Evolutionary conservation across 441 rosid species (phyloP).

Genomic region (Erodium trifolium): DNA sequence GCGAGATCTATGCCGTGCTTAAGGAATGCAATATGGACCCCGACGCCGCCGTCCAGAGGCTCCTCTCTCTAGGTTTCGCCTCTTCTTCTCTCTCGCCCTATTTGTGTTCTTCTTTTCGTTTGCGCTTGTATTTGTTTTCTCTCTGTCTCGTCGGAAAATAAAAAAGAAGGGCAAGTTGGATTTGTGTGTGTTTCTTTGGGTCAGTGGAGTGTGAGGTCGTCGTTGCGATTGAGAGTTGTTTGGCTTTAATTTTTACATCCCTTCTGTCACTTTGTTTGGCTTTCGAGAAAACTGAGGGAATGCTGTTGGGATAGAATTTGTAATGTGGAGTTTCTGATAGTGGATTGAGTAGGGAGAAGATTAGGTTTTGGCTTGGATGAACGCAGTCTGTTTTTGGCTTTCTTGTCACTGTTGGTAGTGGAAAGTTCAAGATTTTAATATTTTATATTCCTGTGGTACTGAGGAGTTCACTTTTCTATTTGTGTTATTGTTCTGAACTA

Average conservation of each 20-base stretch:
- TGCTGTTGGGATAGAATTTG: no score
- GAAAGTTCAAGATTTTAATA: neutral
- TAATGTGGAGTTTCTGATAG: neutral
- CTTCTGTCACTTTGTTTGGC: no score
- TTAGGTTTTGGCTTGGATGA: neutral
- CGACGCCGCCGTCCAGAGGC: constrained; percentile 45
- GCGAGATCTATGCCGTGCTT: constrained; percentile 46
- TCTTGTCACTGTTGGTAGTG: neutral
- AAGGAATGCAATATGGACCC: constrained; percentile 56
- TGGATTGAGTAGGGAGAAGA: constrained; percentile 1
- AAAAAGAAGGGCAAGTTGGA: neutral
- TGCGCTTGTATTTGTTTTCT: neutral
- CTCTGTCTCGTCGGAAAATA: constrained; percentile 10
- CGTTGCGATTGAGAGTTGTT: no score
- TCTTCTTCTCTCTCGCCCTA: neutral
- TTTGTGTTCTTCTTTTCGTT: neutral
- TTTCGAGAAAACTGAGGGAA: no score
- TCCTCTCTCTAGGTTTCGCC: constrained; percentile 48
- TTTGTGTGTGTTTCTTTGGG: no score
- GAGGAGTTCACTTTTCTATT: neutral
- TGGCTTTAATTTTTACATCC: no score
- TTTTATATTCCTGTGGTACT: neutral
- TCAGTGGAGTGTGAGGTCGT: no score
- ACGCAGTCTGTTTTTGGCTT: neutral
- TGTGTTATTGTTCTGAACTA: neutral